Conservation (phyloP, 2,329 filamentous ascomycete species). For the Xylaria arbuscula region DNA sequence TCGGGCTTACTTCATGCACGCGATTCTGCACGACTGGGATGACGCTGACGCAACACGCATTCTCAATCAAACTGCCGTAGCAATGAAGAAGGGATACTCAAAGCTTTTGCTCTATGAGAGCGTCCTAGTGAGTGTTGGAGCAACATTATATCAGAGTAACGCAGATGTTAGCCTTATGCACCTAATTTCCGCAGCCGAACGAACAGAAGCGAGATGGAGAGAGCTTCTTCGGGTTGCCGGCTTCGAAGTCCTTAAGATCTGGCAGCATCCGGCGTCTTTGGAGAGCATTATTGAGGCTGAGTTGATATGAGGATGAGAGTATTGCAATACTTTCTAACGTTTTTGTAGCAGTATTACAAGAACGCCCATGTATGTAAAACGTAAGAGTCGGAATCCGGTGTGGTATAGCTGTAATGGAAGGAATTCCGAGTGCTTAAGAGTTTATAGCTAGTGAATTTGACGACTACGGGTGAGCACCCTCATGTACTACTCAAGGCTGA, state of each 20-base stretch:
- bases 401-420: too few relatives aligned
- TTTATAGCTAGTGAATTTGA: too few relatives aligned
- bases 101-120: conserved; percentile 54
- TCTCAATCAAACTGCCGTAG: conserved; percentile 39
- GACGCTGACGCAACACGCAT: conserved; percentile 43
- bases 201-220: conserved; percentile 39
- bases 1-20: conserved; percentile 46
- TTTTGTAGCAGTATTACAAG: too few relatives aligned
- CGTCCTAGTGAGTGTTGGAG: conserved; percentile 20
- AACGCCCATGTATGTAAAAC: too few relatives aligned
- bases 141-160: conserved; percentile 29
- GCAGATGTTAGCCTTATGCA: conserved; percentile 34
- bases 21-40: conserved; percentile 52
- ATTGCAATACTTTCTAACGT: too few relatives aligned
- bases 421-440: too few relatives aligned
- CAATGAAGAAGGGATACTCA: conserved; percentile 52
- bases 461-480: too few relatives aligned
- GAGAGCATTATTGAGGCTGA: conserved; percentile 41
- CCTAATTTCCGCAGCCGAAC: conserved; percentile 35
- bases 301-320: background rate
- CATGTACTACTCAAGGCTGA: too few relatives aligned
- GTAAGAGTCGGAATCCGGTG: too few relatives aligned
- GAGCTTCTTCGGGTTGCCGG: conserved; percentile 34
- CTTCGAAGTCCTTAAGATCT: conserved; percentile 42
- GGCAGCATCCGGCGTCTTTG: conserved; percentile 33